Base-by-base conservation (phyloP, 495 filamentous ascomycete genomes). In the Talaromyces nanjingensis region DNA sequence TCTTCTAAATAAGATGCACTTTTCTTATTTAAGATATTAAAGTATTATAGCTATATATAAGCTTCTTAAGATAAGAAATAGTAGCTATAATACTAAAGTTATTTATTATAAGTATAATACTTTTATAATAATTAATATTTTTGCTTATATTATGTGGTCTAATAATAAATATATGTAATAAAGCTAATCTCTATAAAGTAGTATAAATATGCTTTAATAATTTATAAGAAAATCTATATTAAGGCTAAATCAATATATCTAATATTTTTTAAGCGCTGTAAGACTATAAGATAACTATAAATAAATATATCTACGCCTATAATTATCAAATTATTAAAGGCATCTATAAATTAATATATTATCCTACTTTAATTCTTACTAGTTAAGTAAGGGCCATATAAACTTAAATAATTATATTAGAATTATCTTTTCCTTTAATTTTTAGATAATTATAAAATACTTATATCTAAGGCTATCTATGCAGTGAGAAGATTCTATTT, bases 271-370 rank as follows among this genome's bases (percentile, higher is more conserved):
- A 65, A 57, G 42, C 65, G 25, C 66, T 68, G 25, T 55, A 11
- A 4, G 68, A 74, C 75, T 68, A 78, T 7, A 66, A 78, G 62
- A 57, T 73, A 1, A 81, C 69, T 11, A 65, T 72, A 60, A 79
- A 81, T n/a, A 71, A 73, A 69, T 81, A 68, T 27, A 65, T 74
- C 63, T 79, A 67, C 29, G 67, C 64, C 65, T 68, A 76, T 47
- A 67, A 76, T 39, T 55, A 73, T 29, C 76, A 58, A 63, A 69
- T 70, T 6, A 76, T 64, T 11, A 67, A 68, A 8, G 71, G 71
- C 16, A 80, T 68, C 69, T 64, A 78, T 20, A 79, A 55, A 59
- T 77, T 76, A 54, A 79, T 73, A 62, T 77, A 79, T 60, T 79
- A 65, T 20, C 76, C 69, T 47, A 73, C 66, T 54, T 75, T 58